Evolutionary conservation across 306 rosid species (phyloP), one percentile per base, ranked within the genome.

Genomic region (Pueraria montana): DNA sequence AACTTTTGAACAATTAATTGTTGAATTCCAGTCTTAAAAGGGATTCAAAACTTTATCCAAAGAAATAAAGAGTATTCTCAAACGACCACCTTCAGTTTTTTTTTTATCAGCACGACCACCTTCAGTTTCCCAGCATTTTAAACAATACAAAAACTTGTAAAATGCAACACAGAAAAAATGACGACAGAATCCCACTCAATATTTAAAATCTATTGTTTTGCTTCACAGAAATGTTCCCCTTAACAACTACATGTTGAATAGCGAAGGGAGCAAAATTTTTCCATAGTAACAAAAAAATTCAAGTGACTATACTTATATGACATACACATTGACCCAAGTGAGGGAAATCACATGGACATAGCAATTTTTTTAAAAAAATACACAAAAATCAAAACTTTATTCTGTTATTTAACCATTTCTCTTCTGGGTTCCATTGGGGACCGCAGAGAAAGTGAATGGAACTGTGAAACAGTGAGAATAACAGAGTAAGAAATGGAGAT

Each of bases 381-480:
- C 48, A 6, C 6, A 45, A 23, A 81, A 8, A 64, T 17, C 1
- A 34, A 34, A 55, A 40, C 18, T 69, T 74, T 4, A 23, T 8
- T 24, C 13, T 38, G 24, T 21, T 45, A 43, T 50, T 36, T 38
- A n/a, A 75, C 8, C 46, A 38, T 49, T 46, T 7, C 65, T 14
- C 13, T 42, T 66, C 24, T 18, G 76, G 87, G 70, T 70, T 82
- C 78, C 65, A 23, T 20, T 46, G 73, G 84, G 72, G 79, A 61
- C 43, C 72, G 80, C 71, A 62, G 27, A 64, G 62, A 55, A 62
- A 76, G 62, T 40, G 30, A 67, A 56, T 23, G 46, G 70, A 64
- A 50, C 30, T 30, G 49, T 38, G 42, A 76, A 85, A 80, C 34
- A 17, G 84, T 45, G 84, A 59, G 26, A 32, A 73, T 9, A n/a